Conservation (phyloP, 257 asterid genomes). For the Euphrasia confusa region DNA sequence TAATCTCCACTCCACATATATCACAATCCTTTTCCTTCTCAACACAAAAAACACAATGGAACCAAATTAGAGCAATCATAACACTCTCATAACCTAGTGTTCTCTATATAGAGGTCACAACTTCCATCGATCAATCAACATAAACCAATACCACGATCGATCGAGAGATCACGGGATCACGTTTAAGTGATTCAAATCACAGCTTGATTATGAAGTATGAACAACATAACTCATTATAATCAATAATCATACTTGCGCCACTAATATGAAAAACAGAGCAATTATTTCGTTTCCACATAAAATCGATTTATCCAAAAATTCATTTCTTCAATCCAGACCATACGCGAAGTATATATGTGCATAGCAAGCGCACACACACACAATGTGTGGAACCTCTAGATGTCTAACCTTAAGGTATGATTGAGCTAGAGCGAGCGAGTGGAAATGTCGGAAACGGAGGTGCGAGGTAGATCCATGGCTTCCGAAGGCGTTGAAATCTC, state of each 20-base stretch:
- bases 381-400: not conserved
- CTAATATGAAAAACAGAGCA: not conserved
- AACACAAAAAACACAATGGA: conserved; percentile 16
- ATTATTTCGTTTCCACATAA: not conserved
- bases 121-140: conserved; percentile 5
- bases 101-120: not conserved
- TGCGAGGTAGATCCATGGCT: conserved; percentile 94
- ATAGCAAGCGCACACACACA: no score
- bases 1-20: conserved; percentile 96
- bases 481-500: conserved; percentile 93
- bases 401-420: conserved; percentile 61
- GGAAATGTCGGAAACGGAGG: conserved; percentile 76
- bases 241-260: not conserved
- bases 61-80: conserved; percentile 14
- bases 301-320: not conserved
- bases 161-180: not conserved
- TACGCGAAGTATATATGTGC: no score
- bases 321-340: not conserved
- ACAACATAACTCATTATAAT: not conserved
- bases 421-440: conserved; percentile 69
- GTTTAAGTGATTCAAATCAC: not conserved
- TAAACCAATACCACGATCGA: not conserved
- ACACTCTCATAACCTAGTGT: not conserved
- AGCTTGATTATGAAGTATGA: not conserved
- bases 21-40: conserved; percentile 81